Conservation (phyloP, 1,284 basidiomycete species). For the Lentinus polychrous region DNA sequence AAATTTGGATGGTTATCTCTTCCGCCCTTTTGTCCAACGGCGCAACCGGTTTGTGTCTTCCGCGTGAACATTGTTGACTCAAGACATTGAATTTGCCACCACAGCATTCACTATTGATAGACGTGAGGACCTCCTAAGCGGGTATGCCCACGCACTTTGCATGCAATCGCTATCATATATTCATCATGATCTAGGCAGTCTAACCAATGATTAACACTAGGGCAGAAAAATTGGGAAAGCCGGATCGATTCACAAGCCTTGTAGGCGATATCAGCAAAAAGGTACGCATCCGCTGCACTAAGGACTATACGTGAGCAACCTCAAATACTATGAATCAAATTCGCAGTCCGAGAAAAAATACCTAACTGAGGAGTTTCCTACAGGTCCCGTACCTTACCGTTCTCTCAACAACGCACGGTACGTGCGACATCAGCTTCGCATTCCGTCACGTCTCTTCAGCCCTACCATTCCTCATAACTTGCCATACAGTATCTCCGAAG, state of each 20-base stretch:
- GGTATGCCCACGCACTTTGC: conserved; percentile 17
- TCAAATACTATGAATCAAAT: background rate
- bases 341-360: conserved; percentile 35
- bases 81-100: background rate
- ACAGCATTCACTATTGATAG: conserved; percentile 41
- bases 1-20: conserved; percentile 43
- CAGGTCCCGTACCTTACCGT: conserved; percentile 38
- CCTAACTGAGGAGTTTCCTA: conserved; percentile 34
- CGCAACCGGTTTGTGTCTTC: conserved; percentile 21
- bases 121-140: conserved; percentile 36
- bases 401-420: conserved; percentile 35
- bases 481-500: conserved; percentile 9
- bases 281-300: conserved; percentile 19
- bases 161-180: background rate
- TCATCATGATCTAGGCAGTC: conserved; percentile 2
- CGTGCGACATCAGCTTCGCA: no score
- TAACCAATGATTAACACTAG: conserved; percentile 33
- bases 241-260: conserved; percentile 35
- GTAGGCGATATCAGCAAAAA: conserved; percentile 41
- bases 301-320: conserved; percentile 1
- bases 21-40: conserved; percentile 42
- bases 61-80: background rate
- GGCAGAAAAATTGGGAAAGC: conserved; percentile 23
- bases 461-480: background rate
- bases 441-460: background rate